These are phyloP conservation scores for Lachancea fermentati DNA, from an alignment of 805 yeast genomes.

Conservation along the genomic window DNA sequence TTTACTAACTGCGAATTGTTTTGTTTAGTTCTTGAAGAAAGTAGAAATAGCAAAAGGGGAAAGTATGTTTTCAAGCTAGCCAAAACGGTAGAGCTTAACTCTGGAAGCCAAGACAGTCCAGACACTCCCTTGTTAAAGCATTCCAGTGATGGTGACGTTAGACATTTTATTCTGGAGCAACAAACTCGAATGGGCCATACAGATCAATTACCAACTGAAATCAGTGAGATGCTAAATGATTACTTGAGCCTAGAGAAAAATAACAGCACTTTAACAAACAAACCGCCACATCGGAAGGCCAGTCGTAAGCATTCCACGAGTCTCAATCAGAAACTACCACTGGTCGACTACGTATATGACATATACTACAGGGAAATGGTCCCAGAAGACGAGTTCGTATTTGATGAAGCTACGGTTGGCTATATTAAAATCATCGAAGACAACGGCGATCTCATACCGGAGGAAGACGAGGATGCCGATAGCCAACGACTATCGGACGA, in stretches of 20 bases:
- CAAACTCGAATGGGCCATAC: conserved; percentile 23
- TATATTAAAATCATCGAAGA: conserved; percentile 40
- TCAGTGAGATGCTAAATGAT: conserved; percentile 69
- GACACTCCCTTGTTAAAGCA: conserved; percentile 26
- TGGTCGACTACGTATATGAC: conserved; percentile 84
- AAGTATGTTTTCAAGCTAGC: conserved; percentile 42
- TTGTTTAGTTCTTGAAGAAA: conserved; percentile 20
- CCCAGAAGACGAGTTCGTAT: conserved; percentile 46
- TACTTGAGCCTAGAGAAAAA: conserved; percentile 38
- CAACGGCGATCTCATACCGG: conserved; percentile 32
- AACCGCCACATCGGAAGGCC: background rate
- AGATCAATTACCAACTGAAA: conserved; percentile 47
- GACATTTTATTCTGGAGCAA: conserved; percentile 30
- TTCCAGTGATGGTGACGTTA: conserved; percentile 16
- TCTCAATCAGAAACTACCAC: conserved; percentile 14
- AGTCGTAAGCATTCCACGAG: conserved; percentile 11
- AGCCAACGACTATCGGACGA: conserved; percentile 51
- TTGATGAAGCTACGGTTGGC: conserved; percentile 33
- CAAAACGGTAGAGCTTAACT: conserved; percentile 45
- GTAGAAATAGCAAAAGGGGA: conserved; percentile 32
- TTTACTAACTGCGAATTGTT: background rate
- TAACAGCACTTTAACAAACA: background rate
- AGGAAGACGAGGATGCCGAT: conserved; percentile 37
- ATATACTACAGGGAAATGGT: conserved; percentile 68
- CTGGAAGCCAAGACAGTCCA: too few species aligned